Conservation (phyloP, 768 basidiomycete species). For the Paxillus ammoniavirescens region DNA sequence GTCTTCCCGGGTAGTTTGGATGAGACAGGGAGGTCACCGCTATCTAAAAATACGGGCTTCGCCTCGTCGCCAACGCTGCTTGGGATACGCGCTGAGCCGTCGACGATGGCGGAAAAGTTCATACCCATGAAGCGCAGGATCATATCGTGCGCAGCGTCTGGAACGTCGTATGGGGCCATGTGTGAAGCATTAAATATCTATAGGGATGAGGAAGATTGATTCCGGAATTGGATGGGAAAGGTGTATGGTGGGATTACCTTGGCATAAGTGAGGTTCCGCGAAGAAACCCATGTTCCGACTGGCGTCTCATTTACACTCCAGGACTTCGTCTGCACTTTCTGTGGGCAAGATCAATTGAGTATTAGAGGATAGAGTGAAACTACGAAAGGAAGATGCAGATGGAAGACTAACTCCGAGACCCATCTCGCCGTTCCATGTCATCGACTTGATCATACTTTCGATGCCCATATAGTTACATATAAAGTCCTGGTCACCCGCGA, state of each 20-base stretch:
- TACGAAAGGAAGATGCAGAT: background rate
- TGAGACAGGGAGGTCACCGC: constrained; percentile 37
- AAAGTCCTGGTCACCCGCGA: constrained; percentile 92
- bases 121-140: constrained; percentile 96
- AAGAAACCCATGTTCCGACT: constrained; percentile 89
- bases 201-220: background rate
- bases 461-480: constrained; percentile 96
- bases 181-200: constrained; percentile 93
- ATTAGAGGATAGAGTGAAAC: background rate
- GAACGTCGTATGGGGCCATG: constrained; percentile 91
- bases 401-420: constrained; percentile 73
- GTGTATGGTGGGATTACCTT: constrained; percentile 49
- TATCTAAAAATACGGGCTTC: constrained; percentile 64
- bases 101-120: constrained; percentile 78
- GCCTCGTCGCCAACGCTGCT: constrained; percentile 71
- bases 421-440: constrained; percentile 83
- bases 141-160: constrained; percentile 93
- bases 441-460: constrained; percentile 76
- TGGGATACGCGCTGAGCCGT: constrained; percentile 77
- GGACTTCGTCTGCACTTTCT: constrained; percentile 67
- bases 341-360: background rate
- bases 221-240: background rate
- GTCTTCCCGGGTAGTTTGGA: constrained; percentile 48
- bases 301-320: constrained; percentile 74
- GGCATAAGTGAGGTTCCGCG: constrained; percentile 89